Base-by-base conservation (phyloP, 768 basidiomycete genomes). In the Boletus coccyginus region DNA sequence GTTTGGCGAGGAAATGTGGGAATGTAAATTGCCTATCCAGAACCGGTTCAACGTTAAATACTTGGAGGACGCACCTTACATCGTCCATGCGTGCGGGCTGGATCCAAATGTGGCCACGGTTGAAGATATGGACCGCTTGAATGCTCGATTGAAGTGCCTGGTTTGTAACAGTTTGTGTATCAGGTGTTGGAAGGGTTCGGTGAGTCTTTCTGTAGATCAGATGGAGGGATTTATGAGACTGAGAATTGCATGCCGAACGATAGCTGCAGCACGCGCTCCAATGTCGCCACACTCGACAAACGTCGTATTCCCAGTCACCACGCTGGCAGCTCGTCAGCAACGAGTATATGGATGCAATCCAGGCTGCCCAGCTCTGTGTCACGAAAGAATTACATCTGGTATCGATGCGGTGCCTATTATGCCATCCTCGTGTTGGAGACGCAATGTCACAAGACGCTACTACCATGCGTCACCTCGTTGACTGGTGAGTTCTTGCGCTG, bases 61-160 rank as follows among this genome's bases (percentile, higher is more conserved):
- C n/a, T 1, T 57, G 8, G 11, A 27, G 9, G 50, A 40, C 1
- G 56, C 56, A 1, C 31, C 45, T 0, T 43, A 57, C 19, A 43
- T 57, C n/a, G 45, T 57, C 3, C 19, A 31, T 24, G 32, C 50
- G 2, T 52, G 56, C 41, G 56, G 57, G 2, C 27, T 58, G 17
- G 53, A 53, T 31, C 44, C 52, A 2, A 31, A 21, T 10, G 44
- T 46, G 13, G 44, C 52, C 36, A 53, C 53, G 2, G 31, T 40
- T 13, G 32, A 52, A 19, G 52, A 58, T 14, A 41, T 50, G 52
- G 57, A 54, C 33, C 36, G 44, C 45, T 29, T 36, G 9, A 55
- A 58, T 33, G 57, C 53, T 27, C 33, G 45, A 21, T 9, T 53
- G 3, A 39, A 16, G 31, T 53, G 45, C 17, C 6, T 46, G 45